Percentiles rank a stretch among this genome's conserved stretches.
These are phyloP conservation scores for Aureobasidium sp. DNA, from an alignment of 2,329 filamentous ascomycete species.

Conservation along the genomic window DNA sequence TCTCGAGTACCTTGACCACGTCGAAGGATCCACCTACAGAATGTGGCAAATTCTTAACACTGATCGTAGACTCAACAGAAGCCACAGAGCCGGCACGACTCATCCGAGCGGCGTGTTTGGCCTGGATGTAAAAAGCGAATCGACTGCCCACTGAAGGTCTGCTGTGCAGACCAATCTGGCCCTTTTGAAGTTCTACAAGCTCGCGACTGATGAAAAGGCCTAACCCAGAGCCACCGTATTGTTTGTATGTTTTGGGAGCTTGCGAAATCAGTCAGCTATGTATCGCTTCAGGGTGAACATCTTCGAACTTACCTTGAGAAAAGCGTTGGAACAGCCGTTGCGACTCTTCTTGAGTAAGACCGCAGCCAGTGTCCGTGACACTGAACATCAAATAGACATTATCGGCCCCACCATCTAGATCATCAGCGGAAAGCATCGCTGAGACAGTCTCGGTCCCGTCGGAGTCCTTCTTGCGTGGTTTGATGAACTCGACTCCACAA, in stretches of 20 bases:
- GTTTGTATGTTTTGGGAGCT: constrained; percentile 57
- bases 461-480: constrained; percentile 19
- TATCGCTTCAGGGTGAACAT: no score
- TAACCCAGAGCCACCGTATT: constrained; percentile 62
- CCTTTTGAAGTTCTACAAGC: constrained; percentile 61
- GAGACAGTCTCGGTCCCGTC: not conserved
- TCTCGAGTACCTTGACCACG: not conserved
- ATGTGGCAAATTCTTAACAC: not conserved
- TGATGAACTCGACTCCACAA: constrained; percentile 29
- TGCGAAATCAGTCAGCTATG: not conserved
- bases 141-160: constrained; percentile 53
- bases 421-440: constrained; percentile 18
- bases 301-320: constrained; percentile 39
- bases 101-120: constrained; percentile 19
- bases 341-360: constrained; percentile 29
- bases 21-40: not conserved
- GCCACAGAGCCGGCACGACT: constrained; percentile 7
- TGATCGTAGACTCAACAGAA: not conserved
- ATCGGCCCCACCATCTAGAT: constrained; percentile 30
- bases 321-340: constrained; percentile 57
- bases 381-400: constrained; percentile 31
- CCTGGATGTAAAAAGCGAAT: constrained; percentile 60
- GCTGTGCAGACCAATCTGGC: constrained; percentile 58
- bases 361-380: constrained; percentile 33
- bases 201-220: constrained; percentile 62